Evolutionary conservation across 2,329 filamentous ascomycete species (phyloP), one percentile per base, ranked within the genome.

Genomic region (Beauveria pseudobassiana): DNA sequence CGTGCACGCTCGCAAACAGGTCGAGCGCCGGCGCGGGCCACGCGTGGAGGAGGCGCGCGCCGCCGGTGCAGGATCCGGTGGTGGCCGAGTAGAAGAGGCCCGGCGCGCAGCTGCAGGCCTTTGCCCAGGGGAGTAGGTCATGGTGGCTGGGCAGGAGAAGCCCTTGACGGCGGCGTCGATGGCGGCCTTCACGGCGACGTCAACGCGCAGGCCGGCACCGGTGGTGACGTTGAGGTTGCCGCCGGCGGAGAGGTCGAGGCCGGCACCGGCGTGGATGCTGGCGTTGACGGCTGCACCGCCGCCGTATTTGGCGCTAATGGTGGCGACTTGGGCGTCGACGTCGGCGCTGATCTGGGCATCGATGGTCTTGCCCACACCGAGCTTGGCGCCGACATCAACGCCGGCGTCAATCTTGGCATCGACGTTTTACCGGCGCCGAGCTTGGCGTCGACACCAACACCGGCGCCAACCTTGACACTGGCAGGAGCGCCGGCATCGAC

Each of bases 21-120:
- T 62, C 62, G 63, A 66, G 56, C 7, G 67, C 59, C 16, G 73
- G 71, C 69, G 70, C 64, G 42, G 74, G 72, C 73, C 73, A 76
- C 63, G 70, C 68, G 58, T 74, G 73, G 2, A 38, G 63, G 46
- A 69, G 63, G 52, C 59, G 50, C 20, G 59, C 58, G 52, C 74
- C 74, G 50, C 74, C 74, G 26, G 63, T 48, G 63, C 74, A 76
- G 49, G 40, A 28, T 60, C 64, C 66, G 56, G 64, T 58, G 50
- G 67, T 62, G 50, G 72, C 63, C 49, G 80, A 75, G 63, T 73
- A 74, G 60, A 71, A 68, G 69, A 76, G 72, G 62, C 77, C 78
- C 16, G 76, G 73, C 16, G 73, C 64, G 63, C 79, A 79, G 18
- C 78, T 69, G 69, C 80, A 81, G 38, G 77, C 61, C 66, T 71